Conservation (phyloP, 2,329 filamentous ascomycete species). For the Sporothrix luriei region DNA sequence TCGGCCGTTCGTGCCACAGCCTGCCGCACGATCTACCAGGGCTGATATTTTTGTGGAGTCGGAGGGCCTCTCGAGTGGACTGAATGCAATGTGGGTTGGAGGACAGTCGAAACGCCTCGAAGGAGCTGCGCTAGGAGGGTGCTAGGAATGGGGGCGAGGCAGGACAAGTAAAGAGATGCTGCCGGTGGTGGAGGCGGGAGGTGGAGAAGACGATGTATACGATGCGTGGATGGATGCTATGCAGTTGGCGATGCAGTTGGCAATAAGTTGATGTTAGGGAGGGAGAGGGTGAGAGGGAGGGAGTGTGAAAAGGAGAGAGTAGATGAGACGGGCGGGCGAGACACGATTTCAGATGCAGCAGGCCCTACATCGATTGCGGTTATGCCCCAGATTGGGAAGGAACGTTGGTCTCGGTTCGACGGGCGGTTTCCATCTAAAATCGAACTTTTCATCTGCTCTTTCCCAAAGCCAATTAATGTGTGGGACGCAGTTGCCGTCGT, state of each 20-base stretch:
- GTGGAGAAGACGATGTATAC: slow-evolving; percentile 9
- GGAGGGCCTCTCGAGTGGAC: neutral
- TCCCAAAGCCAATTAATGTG: neutral
- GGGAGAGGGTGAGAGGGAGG: neutral
- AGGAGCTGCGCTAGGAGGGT: neutral
- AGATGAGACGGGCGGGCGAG: neutral
- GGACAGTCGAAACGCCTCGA: slow-evolving; percentile 2
- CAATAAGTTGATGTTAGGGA: neutral
- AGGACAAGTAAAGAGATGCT: neutral
- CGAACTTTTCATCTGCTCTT: neutral
- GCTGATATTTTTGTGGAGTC: slow-evolving; percentile 4
- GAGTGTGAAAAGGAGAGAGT: neutral
- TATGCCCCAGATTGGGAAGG: slow-evolving; percentile 4
- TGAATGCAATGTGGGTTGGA: neutral
- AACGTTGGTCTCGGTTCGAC: neutral
- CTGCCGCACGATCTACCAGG: neutral
- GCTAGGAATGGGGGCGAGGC: neutral
- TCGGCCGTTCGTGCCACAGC: neutral
- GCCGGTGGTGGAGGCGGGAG: slow-evolving; percentile 7
- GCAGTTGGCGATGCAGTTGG: neutral
- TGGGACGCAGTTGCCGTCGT: slow-evolving; percentile 20
- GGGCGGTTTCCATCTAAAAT: neutral
- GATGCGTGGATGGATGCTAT: neutral
- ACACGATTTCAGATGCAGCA: slow-evolving; percentile 22
- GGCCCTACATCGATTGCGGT: neutral